phyloP scores from a whole-genome alignment of 2,329 filamentous ascomycete genomes.

The Pseudovirgaria hyperparasitica region DNA sequence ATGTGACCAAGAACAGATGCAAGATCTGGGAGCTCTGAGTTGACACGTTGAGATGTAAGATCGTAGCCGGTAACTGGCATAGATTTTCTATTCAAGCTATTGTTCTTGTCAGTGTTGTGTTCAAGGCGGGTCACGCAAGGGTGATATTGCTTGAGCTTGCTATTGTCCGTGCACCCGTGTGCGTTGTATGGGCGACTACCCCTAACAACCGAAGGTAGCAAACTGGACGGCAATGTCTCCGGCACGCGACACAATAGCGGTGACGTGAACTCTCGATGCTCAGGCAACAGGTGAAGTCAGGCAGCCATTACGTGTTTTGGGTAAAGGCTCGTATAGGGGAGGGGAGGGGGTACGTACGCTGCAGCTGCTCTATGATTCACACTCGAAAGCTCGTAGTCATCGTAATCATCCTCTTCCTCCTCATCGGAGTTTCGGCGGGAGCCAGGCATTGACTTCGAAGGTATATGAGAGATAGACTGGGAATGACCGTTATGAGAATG shows the following conservation, averaged over 20 bases:
- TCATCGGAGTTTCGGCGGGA: slow-evolving; percentile 81
- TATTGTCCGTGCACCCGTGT: too few species aligned
- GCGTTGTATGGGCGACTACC: too few species aligned
- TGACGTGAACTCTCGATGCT: too few species aligned
- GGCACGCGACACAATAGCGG: too few species aligned
- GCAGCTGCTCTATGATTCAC: too few species aligned
- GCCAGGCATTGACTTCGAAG: slow-evolving; percentile 74
- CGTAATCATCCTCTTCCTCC: slow-evolving; percentile 73
- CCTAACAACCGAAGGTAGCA: too few species aligned
- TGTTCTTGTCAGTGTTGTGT: slow-evolving; percentile 10
- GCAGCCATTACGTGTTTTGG: too few species aligned
- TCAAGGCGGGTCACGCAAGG: slow-evolving; percentile 7
- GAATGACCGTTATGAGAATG: slow-evolving; percentile 42
- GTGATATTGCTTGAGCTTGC: too few species aligned
- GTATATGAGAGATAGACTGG: slow-evolving; percentile 43
- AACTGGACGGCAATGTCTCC: too few species aligned
- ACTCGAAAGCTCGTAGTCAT: slow-evolving; percentile 50
- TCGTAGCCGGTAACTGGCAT: slow-evolving; percentile 73
- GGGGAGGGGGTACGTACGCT: too few species aligned
- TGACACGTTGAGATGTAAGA: slow-evolving; percentile 45
- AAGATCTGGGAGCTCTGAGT: slow-evolving; percentile 29
- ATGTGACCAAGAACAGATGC: slow-evolving; percentile 57
- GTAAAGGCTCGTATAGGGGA: too few species aligned
- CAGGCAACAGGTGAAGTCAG: too few species aligned
- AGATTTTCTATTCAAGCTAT: slow-evolving; percentile 77